Conservation (phyloP, 768 basidiomycete species). For the Coprinellus micaceus region DNA sequence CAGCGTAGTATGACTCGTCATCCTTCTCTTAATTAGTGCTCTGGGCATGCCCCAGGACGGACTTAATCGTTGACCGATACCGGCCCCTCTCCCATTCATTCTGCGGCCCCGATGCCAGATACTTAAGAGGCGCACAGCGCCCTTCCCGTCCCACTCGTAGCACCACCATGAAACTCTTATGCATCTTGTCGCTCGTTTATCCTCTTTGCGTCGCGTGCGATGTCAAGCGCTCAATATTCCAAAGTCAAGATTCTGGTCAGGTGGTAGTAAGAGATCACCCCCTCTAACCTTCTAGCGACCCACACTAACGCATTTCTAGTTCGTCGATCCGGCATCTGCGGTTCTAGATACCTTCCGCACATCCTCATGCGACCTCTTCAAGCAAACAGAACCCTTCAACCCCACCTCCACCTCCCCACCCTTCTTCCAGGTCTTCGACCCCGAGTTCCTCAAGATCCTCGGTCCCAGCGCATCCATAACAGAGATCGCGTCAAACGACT, state of each 20-base stretch:
- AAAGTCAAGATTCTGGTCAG: too few relatives aligned
- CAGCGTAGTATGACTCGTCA: too few relatives aligned
- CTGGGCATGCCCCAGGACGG: too few relatives aligned
- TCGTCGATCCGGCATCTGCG: slow-evolving; percentile 45
- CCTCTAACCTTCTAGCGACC: too few relatives aligned
- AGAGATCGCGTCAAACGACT: slow-evolving; percentile 55
- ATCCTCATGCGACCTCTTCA: slow-evolving; percentile 22
- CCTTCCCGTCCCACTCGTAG: too few relatives aligned
- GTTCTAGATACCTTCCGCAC: slow-evolving; percentile 46
- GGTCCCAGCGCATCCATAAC: slow-evolving; percentile 56
- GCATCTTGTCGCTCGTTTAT: neutral
- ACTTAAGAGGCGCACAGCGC: too few relatives aligned
- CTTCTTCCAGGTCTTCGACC: slow-evolving; percentile 53
- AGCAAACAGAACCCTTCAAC: slow-evolving; percentile 42
- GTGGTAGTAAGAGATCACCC: too few relatives aligned
- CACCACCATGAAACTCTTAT: neutral
- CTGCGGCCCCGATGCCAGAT: too few relatives aligned
- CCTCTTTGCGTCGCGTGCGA: neutral
- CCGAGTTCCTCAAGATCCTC: slow-evolving; percentile 56
- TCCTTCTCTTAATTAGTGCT: too few relatives aligned
- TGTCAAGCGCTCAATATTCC: neutral
- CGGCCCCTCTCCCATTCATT: too few relatives aligned
- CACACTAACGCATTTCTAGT: slow-evolving; percentile 27
- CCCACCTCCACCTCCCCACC: slow-evolving; percentile 57
- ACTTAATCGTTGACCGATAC: too few relatives aligned